phyloP scores from a whole-genome alignment of 495 filamentous ascomycete species.

The Mytilinidion resinicola region DNA sequence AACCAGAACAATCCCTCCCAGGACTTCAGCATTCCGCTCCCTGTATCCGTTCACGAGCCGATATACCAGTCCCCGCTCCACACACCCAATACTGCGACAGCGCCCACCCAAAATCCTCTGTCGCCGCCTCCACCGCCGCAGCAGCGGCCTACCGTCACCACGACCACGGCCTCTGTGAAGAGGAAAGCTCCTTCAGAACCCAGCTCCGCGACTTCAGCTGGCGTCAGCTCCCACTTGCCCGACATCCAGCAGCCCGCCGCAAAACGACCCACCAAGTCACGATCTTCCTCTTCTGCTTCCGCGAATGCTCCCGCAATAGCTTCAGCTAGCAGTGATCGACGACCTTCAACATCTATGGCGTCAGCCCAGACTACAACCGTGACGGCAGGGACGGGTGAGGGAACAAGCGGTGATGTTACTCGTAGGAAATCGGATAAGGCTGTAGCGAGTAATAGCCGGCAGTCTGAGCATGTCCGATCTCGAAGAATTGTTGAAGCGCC shows the following conservation, averaged over 20 bases:
- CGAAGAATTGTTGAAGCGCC: slow-evolving; percentile 23
- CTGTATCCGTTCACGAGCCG: slow-evolving; percentile 15
- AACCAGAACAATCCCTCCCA: slow-evolving; percentile 18
- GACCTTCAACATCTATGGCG: slow-evolving; percentile 9
- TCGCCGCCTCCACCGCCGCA: slow-evolving; percentile 17
- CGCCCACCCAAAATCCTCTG: slow-evolving; percentile 15
- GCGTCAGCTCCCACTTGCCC: slow-evolving; percentile 5
- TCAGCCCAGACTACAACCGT: not conserved
- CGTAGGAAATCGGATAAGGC: slow-evolving; percentile 20
- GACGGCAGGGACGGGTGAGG: slow-evolving; percentile 2
- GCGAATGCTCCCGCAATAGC: slow-evolving; percentile 16
- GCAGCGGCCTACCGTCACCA: slow-evolving; percentile 14
- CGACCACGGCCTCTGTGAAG: slow-evolving; percentile 31
- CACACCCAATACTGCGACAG: not conserved
- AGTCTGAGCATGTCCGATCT: slow-evolving; percentile 7
- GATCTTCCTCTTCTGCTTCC: slow-evolving; percentile 23
- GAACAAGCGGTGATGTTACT: slow-evolving; percentile 5
- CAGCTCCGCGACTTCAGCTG: slow-evolving; percentile 22
- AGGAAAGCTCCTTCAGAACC: slow-evolving; percentile 32
- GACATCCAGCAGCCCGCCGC: slow-evolving; percentile 14
- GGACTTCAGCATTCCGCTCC: slow-evolving; percentile 33
- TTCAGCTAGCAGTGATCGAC: slow-evolving; percentile 2
- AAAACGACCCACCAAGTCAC: slow-evolving; percentile 23
- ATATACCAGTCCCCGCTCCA: slow-evolving; percentile 16
- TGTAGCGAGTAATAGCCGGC: slow-evolving; percentile 1